These are phyloP conservation scores for Dissophora ornata DNA, from an alignment of 192 early-diverging fungal species.

Conservation along the genomic window DNA sequence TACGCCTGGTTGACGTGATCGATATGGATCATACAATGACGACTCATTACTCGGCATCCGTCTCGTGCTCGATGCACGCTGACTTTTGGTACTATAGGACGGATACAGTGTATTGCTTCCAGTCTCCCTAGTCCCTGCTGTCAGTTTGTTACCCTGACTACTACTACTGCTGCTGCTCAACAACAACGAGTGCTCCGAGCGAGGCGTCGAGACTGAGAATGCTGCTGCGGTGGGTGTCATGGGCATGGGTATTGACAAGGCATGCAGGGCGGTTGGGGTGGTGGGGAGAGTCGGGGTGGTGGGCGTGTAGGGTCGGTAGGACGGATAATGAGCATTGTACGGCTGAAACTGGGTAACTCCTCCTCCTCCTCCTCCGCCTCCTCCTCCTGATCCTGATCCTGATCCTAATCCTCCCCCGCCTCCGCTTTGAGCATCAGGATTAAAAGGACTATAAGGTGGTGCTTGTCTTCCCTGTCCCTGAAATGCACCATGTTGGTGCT, in stretches of 20 bases:
- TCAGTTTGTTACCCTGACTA: not conserved
- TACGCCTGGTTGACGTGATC: slow-evolving; percentile 38
- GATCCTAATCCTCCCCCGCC: slow-evolving; percentile 7
- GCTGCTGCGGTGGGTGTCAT: slow-evolving; percentile 8
- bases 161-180: slow-evolving; percentile 1
- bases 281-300: slow-evolving; percentile 37
- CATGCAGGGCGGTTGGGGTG: slow-evolving; percentile 15
- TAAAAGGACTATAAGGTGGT: not conserved
- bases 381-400: slow-evolving; percentile 9
- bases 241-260: slow-evolving; percentile 18
- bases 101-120: slow-evolving; percentile 15
- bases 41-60: slow-evolving; percentile 38
- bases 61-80: slow-evolving; percentile 23
- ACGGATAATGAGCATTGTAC: slow-evolving; percentile 36
- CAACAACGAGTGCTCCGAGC: slow-evolving; percentile 20
- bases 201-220: slow-evolving; percentile 12
- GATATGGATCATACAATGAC: slow-evolving; percentile 46
- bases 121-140: not conserved
- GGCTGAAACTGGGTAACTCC: slow-evolving; percentile 20
- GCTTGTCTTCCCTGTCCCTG: slow-evolving; percentile 21
- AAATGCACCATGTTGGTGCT: slow-evolving; percentile 19
- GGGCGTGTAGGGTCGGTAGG: slow-evolving; percentile 48
- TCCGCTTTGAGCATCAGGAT: slow-evolving; percentile 11
- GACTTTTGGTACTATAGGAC: slow-evolving; percentile 2
- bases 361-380: slow-evolving; percentile 4